Evolutionary conservation across 495 filamentous ascomycete genomes (phyloP), one percentile per base, ranked within the genome.

Genomic region (Penicillium parvum): DNA sequence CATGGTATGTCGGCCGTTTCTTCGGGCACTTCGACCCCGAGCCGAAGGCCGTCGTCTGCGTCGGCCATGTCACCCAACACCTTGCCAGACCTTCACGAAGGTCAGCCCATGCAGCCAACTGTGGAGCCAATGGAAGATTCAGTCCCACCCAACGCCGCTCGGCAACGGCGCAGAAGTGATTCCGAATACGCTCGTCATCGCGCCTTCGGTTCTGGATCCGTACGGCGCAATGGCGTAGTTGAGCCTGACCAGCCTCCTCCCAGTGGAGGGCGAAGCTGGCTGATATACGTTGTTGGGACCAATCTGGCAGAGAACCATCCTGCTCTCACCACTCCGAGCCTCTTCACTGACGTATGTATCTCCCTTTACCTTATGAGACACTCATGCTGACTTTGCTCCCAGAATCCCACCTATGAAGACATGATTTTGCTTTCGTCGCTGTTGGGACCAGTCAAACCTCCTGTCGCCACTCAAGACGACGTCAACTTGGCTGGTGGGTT

Each of bases 231-330:
- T 55, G 82, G 82, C 9, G 76, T 85, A 14, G 80, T 85, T 35
- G 82, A 81, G 47, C 79, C 81, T 10, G 81, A 84, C 48, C 67
- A 76, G 32, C 59, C 71, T 11, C 49, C 72, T 23, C 68, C 75
- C 12, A 61, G 61, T 25, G 61, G 66, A 35, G 72, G 73, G 45
- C 70, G 84, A 55, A 87, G 81, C 58, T 88, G 84, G 84, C 74
- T 88, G 51, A 87, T 88, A 15, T 88, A 88, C 57, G 83, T 88
- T 8, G 81, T 88, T 35, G 84, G 84, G 33, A 84, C 85, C 18
- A 85, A 82, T 43, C 74, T 87, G 20, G 83, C 85, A 3, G 82
- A 86, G 53, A 83, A 86, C 55, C 85, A 88, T 48, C 84, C 84
- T 32, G 84, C 85, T 12, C 75, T 88, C 52, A 83, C 84, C 12